phyloP scores from a whole-genome alignment of 2,329 filamentous ascomycete genomes.

The Exophiala sp. region DNA sequence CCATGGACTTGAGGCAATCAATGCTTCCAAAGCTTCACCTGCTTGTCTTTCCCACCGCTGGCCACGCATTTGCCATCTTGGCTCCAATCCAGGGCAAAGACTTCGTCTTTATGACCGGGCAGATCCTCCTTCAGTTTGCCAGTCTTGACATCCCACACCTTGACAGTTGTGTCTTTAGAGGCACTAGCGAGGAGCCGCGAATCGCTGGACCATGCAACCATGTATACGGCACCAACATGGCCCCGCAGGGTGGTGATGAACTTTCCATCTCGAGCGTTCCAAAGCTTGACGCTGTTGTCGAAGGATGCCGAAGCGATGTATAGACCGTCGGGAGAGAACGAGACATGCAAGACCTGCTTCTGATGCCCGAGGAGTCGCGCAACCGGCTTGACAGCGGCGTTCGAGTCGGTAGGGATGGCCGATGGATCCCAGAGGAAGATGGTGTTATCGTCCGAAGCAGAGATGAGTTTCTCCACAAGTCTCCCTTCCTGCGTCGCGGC shows the following conservation, averaged over 20 bases:
- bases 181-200: slow-evolving; percentile 80
- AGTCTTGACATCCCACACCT: slow-evolving; percentile 86
- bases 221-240: slow-evolving; percentile 87
- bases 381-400: slow-evolving; percentile 69
- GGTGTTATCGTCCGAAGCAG: slow-evolving; percentile 90
- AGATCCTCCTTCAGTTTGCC: slow-evolving; percentile 77
- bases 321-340: slow-evolving; percentile 82
- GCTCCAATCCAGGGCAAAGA: slow-evolving; percentile 93
- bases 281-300: slow-evolving; percentile 92
- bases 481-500: slow-evolving; percentile 70
- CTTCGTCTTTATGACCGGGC: slow-evolving; percentile 85
- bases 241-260: slow-evolving; percentile 85
- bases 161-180: slow-evolving; percentile 87
- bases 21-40: slow-evolving; percentile 59
- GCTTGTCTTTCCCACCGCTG: slow-evolving; percentile 89
- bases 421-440: slow-evolving; percentile 93
- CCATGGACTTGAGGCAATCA: slow-evolving; percentile 30
- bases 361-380: slow-evolving; percentile 89
- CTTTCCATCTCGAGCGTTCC: slow-evolving; percentile 71
- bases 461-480: slow-evolving; percentile 77
- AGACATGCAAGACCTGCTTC: slow-evolving; percentile 93
- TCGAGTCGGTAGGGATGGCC: slow-evolving; percentile 24
- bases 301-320: slow-evolving; percentile 84
- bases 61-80: slow-evolving; percentile 82
- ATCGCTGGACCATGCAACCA: slow-evolving; percentile 87